Base-by-base conservation (phyloP, 345 rosid genomes). In the Tarenaya hassleriana region DNA sequence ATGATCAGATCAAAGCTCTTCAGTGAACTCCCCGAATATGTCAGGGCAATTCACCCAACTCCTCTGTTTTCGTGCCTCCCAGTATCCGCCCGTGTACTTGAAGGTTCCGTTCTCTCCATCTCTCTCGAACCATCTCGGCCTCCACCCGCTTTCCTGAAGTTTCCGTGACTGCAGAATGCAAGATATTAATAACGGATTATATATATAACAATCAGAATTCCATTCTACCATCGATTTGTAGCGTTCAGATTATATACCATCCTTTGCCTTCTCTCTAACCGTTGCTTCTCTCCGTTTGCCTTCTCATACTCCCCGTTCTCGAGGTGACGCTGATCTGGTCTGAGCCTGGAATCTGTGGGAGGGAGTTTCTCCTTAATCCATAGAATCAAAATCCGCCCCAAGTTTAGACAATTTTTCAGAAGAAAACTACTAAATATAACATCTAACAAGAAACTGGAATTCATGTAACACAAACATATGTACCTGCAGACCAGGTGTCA, bases 301-400 rank as follows among this genome's bases (percentile, higher is more conserved):
- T 76, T 83, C 58, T 85, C 97, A 68, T 92, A 92, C 67, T 92
- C 98, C 33, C 98, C 98, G 33, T 92, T 92, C 81, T 92, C 98
- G 55, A 88, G 69, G 73, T 85, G 91, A 29, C 95, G 74, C 65
- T 92, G 98, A 73, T 92, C 97, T 52, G 98, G 98, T 64, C 98
- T 71, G 13, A 88, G 90, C 71, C 97, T 77, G 34, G 95, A 92
- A 74, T 92, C 97, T 42, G 98, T 92, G 4, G 94, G 97, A 9
- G 97, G 98, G 39, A 92, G 94, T 68, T 75, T 88, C 83, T 88
- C 96, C 96, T 87, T 73, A 9, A 45, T 4, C 15, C n/a, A 56
- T 48, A 31, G 1, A 6, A 50, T 41, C 40, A 56, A 49, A 34
- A 16, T 39, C 6, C n/a, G 40, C 16, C 32, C 38, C n/a, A 55